A percentile compares a stretch with the other conserved stretches of the same genome.
Conservation (phyloP, 306 rosid species). For the Nissolia schottii region DNA sequence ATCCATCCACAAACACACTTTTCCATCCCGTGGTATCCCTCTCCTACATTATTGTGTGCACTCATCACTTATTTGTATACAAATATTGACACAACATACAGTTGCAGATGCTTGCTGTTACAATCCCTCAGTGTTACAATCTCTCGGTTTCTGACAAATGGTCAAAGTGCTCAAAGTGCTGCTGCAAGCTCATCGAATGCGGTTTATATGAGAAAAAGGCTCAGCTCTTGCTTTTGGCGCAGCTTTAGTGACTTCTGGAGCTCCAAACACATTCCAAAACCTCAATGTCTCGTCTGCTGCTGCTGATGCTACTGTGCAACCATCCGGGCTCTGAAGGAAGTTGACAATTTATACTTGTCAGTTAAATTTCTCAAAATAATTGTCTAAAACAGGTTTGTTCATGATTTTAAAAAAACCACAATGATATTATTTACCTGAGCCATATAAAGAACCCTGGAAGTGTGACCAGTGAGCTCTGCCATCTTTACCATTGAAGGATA, state of each 20-base stretch:
- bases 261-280: constrained; percentile 59
- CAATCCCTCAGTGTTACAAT: too few species aligned
- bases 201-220: constrained; percentile 42
- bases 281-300: constrained; percentile 53
- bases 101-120: neutral
- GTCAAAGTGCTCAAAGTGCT: neutral
- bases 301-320: constrained; percentile 60
- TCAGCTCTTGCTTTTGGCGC: constrained; percentile 36
- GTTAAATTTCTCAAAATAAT: neutral
- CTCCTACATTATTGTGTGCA: neutral
- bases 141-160: neutral
- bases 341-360: neutral
- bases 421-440: constrained; percentile 32
- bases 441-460: constrained; percentile 86
- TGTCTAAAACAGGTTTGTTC: neutral
- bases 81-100: neutral
- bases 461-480: constrained; percentile 85
- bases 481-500: constrained; percentile 93
- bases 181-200: constrained; percentile 34
- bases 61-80: neutral
- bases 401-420: neutral
- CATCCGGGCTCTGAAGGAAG: constrained; percentile 42
- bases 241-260: constrained; percentile 45
- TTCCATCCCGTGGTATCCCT: neutral
- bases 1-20: neutral